Conservation (phyloP, 2,329 filamentous ascomycete species). For the Lecanicillium sp. region DNA sequence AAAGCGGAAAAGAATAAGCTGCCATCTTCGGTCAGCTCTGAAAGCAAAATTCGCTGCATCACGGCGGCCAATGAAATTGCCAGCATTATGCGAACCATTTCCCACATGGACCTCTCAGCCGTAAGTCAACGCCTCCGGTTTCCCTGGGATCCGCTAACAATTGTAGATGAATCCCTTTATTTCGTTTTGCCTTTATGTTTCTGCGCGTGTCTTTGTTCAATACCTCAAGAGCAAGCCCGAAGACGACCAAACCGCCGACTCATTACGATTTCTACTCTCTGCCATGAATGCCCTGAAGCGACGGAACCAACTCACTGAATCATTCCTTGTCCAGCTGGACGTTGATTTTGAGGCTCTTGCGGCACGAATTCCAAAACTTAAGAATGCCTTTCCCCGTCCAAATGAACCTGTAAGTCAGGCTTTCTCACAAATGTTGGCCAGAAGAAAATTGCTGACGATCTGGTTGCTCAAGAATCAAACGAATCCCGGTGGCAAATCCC, state of each 20-base stretch:
- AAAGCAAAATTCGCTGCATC: constrained; percentile 89
- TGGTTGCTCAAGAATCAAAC: too few species aligned
- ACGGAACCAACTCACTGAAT: constrained; percentile 86
- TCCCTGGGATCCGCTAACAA: constrained; percentile 14
- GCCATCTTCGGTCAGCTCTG: constrained; percentile 66
- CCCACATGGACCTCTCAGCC: constrained; percentile 74
- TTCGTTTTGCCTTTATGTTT: constrained; percentile 93
- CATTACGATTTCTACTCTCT: constrained; percentile 80
- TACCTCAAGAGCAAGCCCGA: constrained; percentile 91
- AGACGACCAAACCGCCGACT: constrained; percentile 69
- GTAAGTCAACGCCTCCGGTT: constrained; percentile 42
- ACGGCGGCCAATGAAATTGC: constrained; percentile 90
- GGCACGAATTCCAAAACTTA: constrained; percentile 49
- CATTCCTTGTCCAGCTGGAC: constrained; percentile 87
- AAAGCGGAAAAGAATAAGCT: constrained; percentile 87
- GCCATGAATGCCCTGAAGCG: constrained; percentile 86
- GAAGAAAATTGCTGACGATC: too few species aligned
- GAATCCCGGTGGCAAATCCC: constrained; percentile 12
- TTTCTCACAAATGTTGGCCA: too few species aligned
- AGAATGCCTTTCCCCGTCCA: constrained; percentile 44
- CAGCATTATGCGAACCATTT: constrained; percentile 90
- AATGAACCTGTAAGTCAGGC: constrained; percentile 38
- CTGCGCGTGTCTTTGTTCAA: constrained; percentile 88
- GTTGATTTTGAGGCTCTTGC: constrained; percentile 77
- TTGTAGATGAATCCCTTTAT: constrained; percentile 87